Percentiles rank a stretch among this genome's conserved stretches.
Conservation (phyloP, 352 stramenopile species). For the Pythium insidiosum region DNA sequence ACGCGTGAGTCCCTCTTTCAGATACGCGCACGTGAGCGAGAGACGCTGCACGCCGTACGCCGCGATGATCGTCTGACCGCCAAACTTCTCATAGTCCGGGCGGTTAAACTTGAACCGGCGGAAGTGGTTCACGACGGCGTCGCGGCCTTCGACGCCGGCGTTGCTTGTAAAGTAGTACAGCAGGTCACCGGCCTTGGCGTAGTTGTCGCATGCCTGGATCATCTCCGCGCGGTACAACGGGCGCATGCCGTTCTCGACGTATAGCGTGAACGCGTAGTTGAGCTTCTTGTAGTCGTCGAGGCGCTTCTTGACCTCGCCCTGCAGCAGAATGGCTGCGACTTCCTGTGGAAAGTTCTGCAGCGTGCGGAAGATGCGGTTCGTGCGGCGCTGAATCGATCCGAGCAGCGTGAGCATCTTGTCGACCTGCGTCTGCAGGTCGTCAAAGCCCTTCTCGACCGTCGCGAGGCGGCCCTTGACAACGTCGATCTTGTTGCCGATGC, state of each 20-base stretch:
- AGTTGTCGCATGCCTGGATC: not conserved
- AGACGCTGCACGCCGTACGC: slow-evolving; percentile 5
- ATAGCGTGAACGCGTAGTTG: slow-evolving; percentile 6
- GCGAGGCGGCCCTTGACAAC: not conserved
- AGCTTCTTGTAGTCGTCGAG: slow-evolving; percentile 7
- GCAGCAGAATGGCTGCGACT: not conserved
- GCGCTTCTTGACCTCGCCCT: not conserved
- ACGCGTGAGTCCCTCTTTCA: slow-evolving; percentile 1
- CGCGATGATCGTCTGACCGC: slow-evolving; percentile 1
- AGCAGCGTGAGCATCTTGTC: slow-evolving; percentile 5
- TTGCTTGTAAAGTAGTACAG: slow-evolving; percentile 3
- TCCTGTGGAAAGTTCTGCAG: slow-evolving; percentile 2
- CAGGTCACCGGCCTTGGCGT: slow-evolving; percentile 3
- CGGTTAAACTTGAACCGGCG: too few relatives aligned
- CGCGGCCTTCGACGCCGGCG: slow-evolving; percentile 1
- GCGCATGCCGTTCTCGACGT: slow-evolving; percentile 2
- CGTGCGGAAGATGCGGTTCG: slow-evolving; percentile 4
- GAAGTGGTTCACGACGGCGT: slow-evolving; percentile 1
- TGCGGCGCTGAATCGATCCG: slow-evolving; percentile 2
- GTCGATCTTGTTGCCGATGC: not conserved
- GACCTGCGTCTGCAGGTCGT: not conserved
- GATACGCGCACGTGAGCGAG: slow-evolving; percentile 1
- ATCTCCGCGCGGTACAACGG: slow-evolving; percentile 2
- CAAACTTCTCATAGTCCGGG: slow-evolving; percentile 5
- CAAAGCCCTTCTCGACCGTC: too few relatives aligned